phyloP scores from a whole-genome alignment of 2,329 filamentous ascomycete species.

The Colletotrichum theobromicola region DNA sequence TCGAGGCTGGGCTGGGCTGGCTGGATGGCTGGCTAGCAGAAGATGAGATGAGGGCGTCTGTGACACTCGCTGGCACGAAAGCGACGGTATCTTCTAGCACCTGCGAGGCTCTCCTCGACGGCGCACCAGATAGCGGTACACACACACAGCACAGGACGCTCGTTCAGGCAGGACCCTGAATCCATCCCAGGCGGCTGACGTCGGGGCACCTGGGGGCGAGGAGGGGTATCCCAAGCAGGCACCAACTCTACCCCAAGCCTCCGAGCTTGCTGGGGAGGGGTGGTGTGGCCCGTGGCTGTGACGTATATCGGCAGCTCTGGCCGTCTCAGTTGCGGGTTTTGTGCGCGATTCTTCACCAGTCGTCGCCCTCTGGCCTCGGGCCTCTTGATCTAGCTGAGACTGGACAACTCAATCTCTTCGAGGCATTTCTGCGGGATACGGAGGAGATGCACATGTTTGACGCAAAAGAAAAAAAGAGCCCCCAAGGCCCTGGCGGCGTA shows the following conservation, averaged over 20 bases:
- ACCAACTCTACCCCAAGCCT: not conserved
- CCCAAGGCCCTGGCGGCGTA: not conserved
- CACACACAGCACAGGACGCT: too few species aligned
- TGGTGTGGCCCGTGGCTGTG: not conserved
- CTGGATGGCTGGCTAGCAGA: not conserved
- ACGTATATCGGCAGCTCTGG: slow-evolving; percentile 8
- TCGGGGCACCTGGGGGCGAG: not conserved
- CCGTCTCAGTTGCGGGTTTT: slow-evolving; percentile 16
- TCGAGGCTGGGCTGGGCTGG: not conserved
- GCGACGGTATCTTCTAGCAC: not conserved
- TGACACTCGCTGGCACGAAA: not conserved
- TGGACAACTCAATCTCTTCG: not conserved
- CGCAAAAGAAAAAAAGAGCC: not conserved
- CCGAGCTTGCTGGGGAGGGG: not conserved
- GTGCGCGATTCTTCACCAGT: slow-evolving; percentile 14
- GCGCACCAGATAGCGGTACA: not conserved
- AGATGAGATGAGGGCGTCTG: not conserved
- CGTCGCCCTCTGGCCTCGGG: not conserved
- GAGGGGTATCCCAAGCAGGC: slow-evolving; percentile 8
- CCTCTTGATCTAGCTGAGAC: slow-evolving; percentile 6
- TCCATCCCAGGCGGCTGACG: not conserved
- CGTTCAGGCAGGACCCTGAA: slow-evolving; percentile 16
- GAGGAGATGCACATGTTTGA: not conserved
- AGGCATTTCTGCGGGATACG: slow-evolving; percentile 12
- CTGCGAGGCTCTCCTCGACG: not conserved